Percentiles rank a stretch among this genome's conserved stretches.
Conservation (phyloP, 2,329 filamentous ascomycete genomes). For the Botrytis fragariae region DNA sequence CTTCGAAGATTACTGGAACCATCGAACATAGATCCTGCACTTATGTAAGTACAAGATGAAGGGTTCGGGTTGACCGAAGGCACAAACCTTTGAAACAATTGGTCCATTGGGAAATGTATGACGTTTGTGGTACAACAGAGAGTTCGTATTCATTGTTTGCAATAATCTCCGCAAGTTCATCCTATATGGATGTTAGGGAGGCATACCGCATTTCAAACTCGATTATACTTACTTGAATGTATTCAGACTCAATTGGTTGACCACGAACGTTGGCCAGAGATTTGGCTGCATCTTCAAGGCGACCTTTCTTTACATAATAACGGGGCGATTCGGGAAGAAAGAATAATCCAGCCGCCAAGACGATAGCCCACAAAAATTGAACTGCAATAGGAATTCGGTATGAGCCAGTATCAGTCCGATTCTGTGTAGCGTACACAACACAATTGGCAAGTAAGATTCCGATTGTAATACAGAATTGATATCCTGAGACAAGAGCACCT, state of each 20-base stretch:
- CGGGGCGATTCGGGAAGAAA: slow-evolving; percentile 82
- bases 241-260: slow-evolving; percentile 69
- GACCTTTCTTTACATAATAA: slow-evolving; percentile 78
- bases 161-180: slow-evolving; percentile 79
- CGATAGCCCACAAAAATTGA: slow-evolving; percentile 77
- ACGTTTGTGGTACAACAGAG: slow-evolving; percentile 60
- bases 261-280: slow-evolving; percentile 69
- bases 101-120: slow-evolving; percentile 67
- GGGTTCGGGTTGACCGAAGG: slow-evolving; percentile 58
- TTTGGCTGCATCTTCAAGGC: slow-evolving; percentile 61
- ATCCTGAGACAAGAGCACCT: slow-evolving; percentile 73
- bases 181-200: background rate
- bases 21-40: slow-evolving; percentile 15
- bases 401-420: slow-evolving; percentile 58
- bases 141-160: slow-evolving; percentile 88
- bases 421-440: slow-evolving; percentile 69
- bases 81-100: slow-evolving; percentile 64
- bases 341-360: slow-evolving; percentile 69
- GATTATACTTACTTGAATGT: slow-evolving; percentile 53
- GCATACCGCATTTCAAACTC: background rate
- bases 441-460: slow-evolving; percentile 73
- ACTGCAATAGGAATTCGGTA: slow-evolving; percentile 81
- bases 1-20: slow-evolving; percentile 57
- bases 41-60: slow-evolving; percentile 71
- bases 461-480: slow-evolving; percentile 81